Percentiles rank a stretch among this genome's conserved stretches.
Conservation (phyloP, 2,329 filamentous ascomycete genomes). For the Pseudopithomyces chartarum region DNA sequence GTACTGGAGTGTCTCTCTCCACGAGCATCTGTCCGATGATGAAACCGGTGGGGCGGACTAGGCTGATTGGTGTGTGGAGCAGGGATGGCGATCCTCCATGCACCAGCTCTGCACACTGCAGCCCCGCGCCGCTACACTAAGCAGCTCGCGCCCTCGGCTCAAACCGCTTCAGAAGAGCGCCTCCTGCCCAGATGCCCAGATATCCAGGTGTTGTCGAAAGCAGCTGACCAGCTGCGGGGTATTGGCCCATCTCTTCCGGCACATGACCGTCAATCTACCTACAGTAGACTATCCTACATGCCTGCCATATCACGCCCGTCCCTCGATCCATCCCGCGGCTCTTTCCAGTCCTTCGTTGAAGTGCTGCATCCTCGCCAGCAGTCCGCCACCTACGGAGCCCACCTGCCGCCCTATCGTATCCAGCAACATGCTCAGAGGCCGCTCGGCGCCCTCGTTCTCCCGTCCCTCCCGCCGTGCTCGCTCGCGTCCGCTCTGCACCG, state of each 20-base stretch:
- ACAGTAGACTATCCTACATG: not conserved
- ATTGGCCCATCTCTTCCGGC: slow-evolving; percentile 15
- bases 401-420: slow-evolving; percentile 34
- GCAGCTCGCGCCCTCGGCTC: not conserved
- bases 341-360: slow-evolving; percentile 43
- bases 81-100: not conserved
- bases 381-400: slow-evolving; percentile 36
- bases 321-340: slow-evolving; percentile 43
- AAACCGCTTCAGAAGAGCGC: not conserved
- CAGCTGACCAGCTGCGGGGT: slow-evolving; percentile 11
- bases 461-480: slow-evolving; percentile 34
- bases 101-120: not conserved
- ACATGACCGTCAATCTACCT: not conserved
- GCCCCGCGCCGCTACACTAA: not conserved
- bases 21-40: slow-evolving; percentile 4
- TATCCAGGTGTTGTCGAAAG: too few species aligned
- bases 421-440: slow-evolving; percentile 39
- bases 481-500: slow-evolving; percentile 40
- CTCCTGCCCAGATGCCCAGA: too few species aligned
- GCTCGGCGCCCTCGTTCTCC: slow-evolving; percentile 38
- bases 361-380: slow-evolving; percentile 32
- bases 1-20: not conserved
- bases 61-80: not conserved
- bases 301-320: slow-evolving; percentile 26
- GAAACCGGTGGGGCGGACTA: not conserved